Conservation (phyloP, 139 green algal species). For the Coccomyxa sp. region DNA sequence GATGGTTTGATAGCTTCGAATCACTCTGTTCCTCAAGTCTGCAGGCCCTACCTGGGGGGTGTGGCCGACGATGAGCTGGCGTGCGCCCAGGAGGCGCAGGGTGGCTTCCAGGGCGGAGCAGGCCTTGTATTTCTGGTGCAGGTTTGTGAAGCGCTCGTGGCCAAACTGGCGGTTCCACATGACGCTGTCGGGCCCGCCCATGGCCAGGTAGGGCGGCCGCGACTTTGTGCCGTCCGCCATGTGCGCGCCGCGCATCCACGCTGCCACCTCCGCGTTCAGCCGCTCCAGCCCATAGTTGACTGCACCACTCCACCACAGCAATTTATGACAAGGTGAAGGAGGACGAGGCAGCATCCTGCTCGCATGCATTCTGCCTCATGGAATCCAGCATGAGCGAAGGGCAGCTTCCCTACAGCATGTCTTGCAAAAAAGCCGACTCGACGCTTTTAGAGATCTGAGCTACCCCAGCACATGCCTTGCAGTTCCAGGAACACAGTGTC, state of each 20-base stretch:
- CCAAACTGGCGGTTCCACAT: slow-evolving; percentile 16
- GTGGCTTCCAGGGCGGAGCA: slow-evolving; percentile 52
- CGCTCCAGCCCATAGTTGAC: slow-evolving; percentile 74
- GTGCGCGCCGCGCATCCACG: slow-evolving; percentile 74
- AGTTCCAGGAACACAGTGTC: no score
- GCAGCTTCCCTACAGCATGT: no score
- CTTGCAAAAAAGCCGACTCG: no score
- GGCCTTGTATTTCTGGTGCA: slow-evolving; percentile 59
- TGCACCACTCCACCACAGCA: slow-evolving; percentile 19
- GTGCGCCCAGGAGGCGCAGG: slow-evolving; percentile 52
- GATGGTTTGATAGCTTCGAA: no score
- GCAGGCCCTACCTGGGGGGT: slow-evolving; percentile 67
- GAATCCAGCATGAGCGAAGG: no score
- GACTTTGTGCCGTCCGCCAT: slow-evolving; percentile 24
- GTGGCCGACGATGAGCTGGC: slow-evolving; percentile 85
- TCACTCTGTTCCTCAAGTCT: no score
- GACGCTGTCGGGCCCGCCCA: not conserved
- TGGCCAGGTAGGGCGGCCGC: not conserved
- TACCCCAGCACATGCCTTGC: no score
- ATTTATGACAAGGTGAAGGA: no score
- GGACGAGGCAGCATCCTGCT: not conserved
- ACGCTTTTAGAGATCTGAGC: no score
- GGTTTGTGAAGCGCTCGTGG: slow-evolving; percentile 49
- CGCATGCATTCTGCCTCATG: no score
- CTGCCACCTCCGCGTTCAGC: slow-evolving; percentile 81